Evolutionary conservation across 2,329 filamentous ascomycete genomes (phyloP).

Genomic region (Uncinocarpus reesii): DNA sequence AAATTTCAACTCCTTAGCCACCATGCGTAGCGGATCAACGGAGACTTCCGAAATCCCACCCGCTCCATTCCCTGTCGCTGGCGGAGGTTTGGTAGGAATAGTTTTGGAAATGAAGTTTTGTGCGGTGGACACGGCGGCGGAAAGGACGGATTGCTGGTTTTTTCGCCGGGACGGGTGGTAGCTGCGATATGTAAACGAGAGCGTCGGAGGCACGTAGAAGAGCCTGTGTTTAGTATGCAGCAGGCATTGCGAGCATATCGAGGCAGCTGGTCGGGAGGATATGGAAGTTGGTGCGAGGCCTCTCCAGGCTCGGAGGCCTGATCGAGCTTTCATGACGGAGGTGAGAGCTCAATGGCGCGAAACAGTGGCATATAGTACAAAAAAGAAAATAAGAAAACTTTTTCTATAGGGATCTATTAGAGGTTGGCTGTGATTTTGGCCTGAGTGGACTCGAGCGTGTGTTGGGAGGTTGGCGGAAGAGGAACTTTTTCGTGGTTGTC

Average conservation of each 20-base stretch:
- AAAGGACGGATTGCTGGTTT: conserved; percentile 32
- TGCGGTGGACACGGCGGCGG: conserved; percentile 43
- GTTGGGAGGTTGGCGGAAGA: conserved; percentile 4
- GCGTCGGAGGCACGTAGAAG: conserved; percentile 17
- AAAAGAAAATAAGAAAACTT: not conserved
- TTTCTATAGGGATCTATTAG: not conserved
- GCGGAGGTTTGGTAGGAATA: conserved; percentile 22
- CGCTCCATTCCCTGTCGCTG: conserved; percentile 21
- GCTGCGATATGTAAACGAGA: conserved; percentile 25
- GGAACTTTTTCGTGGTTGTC: conserved; percentile 3
- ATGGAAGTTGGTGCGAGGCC: conserved; percentile 10
- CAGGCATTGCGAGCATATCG: conserved; percentile 36
- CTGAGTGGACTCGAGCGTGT: not conserved
- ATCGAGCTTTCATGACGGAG: conserved; percentile 15
- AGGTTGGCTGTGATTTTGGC: not conserved
- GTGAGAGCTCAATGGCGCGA: not conserved
- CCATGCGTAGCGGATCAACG: conserved; percentile 77
- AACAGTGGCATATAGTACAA: not conserved
- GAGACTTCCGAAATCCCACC: conserved; percentile 45
- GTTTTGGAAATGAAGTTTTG: conserved; percentile 39
- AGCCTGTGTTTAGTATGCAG: conserved; percentile 24
- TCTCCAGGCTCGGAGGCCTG: conserved; percentile 15
- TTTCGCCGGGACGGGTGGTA: conserved; percentile 34
- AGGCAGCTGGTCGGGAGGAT: conserved; percentile 22
- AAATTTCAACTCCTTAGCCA: conserved; percentile 95